Conservation (phyloP, 179 eudicot species). For the Vitellaria paradoxa region DNA sequence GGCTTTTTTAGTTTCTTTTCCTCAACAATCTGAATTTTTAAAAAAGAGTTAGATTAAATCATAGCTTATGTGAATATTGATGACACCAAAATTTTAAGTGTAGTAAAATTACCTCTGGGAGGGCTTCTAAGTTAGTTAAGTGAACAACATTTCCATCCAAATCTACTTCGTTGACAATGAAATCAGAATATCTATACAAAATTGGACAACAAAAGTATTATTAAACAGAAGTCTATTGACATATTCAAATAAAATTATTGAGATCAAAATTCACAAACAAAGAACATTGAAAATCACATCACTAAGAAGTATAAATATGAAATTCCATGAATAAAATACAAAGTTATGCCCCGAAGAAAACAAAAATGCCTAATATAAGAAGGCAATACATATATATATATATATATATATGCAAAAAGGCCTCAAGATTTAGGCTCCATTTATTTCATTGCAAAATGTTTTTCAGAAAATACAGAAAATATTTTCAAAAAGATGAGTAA, state of each 20-base stretch:
- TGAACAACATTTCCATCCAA: slow-evolving; percentile 84
- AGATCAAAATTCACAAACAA: not conserved
- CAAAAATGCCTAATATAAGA: not conserved
- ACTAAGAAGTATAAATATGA: too few relatives aligned
- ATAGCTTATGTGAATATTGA: slow-evolving; percentile 3
- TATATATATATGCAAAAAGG: too few relatives aligned
- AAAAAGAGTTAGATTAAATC: not conserved
- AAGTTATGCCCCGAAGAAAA: not conserved
- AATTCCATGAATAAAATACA: not conserved
- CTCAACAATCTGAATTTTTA: slow-evolving; percentile 46
- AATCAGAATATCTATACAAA: slow-evolving; percentile 79
- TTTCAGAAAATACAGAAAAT: too few relatives aligned
- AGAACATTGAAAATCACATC: not conserved
- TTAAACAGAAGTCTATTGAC: not conserved
- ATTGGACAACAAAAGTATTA: not conserved
- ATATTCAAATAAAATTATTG: not conserved
- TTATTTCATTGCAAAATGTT: too few relatives aligned
- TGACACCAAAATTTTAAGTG: slow-evolving; percentile 3
- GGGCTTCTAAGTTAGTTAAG: slow-evolving; percentile 64
- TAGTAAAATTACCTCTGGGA: slow-evolving; percentile 51
- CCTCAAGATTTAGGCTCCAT: too few relatives aligned
- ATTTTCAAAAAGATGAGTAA: too few relatives aligned
- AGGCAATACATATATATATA: not conserved
- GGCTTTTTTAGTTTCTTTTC: slow-evolving; percentile 47
- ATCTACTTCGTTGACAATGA: slow-evolving; percentile 96